Evolutionary conservation across 208 protist species (phyloP).

Genomic region (Trypanosoma melophagium): DNA sequence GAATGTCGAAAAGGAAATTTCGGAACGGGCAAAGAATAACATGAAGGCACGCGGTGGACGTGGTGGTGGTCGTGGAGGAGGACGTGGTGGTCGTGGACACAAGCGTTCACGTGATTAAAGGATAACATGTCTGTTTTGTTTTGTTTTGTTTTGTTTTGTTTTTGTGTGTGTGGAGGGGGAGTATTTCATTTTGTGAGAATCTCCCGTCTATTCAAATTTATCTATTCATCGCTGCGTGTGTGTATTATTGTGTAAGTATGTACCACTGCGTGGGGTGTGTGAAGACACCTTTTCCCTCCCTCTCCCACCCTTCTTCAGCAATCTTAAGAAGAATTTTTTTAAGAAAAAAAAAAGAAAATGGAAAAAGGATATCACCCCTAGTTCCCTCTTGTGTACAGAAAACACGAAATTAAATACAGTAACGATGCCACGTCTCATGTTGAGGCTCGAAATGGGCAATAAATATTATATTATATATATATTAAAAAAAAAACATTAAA

Average conservation of each 20-base stretch:
- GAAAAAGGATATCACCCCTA: not conserved
- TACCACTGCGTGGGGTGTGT: too few species aligned
- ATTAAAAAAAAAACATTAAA: too few species aligned
- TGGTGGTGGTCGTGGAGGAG: constrained; percentile 38
- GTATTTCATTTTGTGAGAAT: not conserved
- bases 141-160: not conserved
- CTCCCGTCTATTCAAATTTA: not conserved
- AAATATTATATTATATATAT: too few species aligned
- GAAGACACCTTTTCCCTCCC: too few species aligned
- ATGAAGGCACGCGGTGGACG: constrained; percentile 36
- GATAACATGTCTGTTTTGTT: not conserved
- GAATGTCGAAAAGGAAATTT: constrained; percentile 82
- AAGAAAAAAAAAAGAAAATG: not conserved
- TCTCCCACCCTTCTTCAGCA: not conserved
- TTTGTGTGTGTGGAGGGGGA: not conserved
- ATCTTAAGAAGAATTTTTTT: not conserved
- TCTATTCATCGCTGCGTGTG: too few species aligned
- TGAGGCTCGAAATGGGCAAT: too few species aligned
- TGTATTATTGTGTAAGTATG: too few species aligned
- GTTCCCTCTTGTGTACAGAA: not conserved
- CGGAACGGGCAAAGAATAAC: constrained; percentile 53
- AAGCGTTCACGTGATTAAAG: constrained; percentile 43
- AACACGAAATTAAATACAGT: too few species aligned
- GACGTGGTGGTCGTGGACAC: constrained; percentile 37
- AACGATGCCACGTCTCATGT: too few species aligned